Base-by-base conservation (phyloP, 257 asterid genomes). In the Ballota nigra region DNA sequence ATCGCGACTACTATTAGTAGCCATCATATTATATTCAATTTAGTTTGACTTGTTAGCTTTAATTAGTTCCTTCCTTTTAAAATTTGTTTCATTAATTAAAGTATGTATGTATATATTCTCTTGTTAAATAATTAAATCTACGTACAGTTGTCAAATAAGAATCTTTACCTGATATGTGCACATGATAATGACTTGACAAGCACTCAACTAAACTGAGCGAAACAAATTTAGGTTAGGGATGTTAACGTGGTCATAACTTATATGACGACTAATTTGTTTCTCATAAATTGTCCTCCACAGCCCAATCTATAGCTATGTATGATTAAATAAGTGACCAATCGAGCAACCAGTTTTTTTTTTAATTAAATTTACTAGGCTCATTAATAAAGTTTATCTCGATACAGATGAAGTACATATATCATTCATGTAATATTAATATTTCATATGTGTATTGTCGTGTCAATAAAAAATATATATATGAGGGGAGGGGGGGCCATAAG, bases 401-500 rank as follows among this genome's bases (percentile, higher is more conserved):
- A n/a, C n/a, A n/a, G n/a, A n/a, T n/a, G n/a, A n/a, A n/a, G n/a
- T n/a, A n/a, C n/a, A n/a, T n/a, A n/a, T n/a, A n/a, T n/a, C n/a
- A n/a, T n/a, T n/a, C n/a, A n/a, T n/a, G n/a, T n/a, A n/a, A n/a
- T n/a, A n/a, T n/a, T n/a, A n/a, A 31, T 31, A 31, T 31, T 3
- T 2, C 6, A 5, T 31, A 31, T 3, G 4, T 31, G 36, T 31
- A 31, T 31, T 31, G 3, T 31, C 4, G 36, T 2, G 36, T 31
- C 4, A 31, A 33, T 4, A 26, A 26, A 26, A 26, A 3, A 33
- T 33, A 33, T 33, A 33, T 33, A 33, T 6, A 33, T 16, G 9
- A 16, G 58, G 26, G 58, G 33, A 0, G 58, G 6, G 69, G 73
- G 86, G 80, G 71, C 82, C 81, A 73, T 73, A 29, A 23, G 24